Base-by-base conservation (phyloP, 495 filamentous ascomycete species). In the Lasiosphaeris hirsuta region DNA sequence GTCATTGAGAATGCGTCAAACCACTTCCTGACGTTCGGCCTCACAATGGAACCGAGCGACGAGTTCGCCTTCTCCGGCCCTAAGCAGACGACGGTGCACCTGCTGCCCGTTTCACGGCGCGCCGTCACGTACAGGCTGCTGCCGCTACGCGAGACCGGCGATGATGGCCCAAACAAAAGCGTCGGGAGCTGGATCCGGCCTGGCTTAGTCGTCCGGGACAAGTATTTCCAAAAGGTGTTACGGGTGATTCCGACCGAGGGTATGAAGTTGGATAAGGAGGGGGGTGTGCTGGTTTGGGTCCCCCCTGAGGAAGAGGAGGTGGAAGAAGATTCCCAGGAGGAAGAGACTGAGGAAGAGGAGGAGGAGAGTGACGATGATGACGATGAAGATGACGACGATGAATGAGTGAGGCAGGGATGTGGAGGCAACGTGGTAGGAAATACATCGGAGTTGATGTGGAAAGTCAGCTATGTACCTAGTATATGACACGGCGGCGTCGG, bases 21-120 rank as follows among this genome's bases (percentile, higher is more conserved):
- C 65, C 93, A 97, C 65, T 92, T 94, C 70, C 81, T 99, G 15
- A 95, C 91, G 0, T 97, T 99, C 71, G 89, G 86, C 17, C 67
- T 96, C 34, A 81, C 83, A 9, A 96, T 99, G 91, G 95, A 99
- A 60, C 86, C 90, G 1, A 90, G 82, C 64, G 91, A 96, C 57
- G 82, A 89, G 11, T 99, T 99, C 69, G 94, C 90, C 7, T 97
- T 99, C 69, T 91, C 88, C 30, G 94, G 94, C 0, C 78, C 89
- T 4, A 97, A 97, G 74, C 80, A 86, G 45, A 84, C 82, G 6
- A 84, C 84, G 2, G 52, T 96, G 14, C 86, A 92, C 57, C 69
- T 97, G 39, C 79, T 94, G 34, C 94, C 94, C 1, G 73, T 96
- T 37, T 90, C 87, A 54, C 71, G 92, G 46, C 79, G 87, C 37